phyloP scores from a whole-genome alignment of 495 filamentous ascomycete species.

The Parachaetomium inaequale region DNA sequence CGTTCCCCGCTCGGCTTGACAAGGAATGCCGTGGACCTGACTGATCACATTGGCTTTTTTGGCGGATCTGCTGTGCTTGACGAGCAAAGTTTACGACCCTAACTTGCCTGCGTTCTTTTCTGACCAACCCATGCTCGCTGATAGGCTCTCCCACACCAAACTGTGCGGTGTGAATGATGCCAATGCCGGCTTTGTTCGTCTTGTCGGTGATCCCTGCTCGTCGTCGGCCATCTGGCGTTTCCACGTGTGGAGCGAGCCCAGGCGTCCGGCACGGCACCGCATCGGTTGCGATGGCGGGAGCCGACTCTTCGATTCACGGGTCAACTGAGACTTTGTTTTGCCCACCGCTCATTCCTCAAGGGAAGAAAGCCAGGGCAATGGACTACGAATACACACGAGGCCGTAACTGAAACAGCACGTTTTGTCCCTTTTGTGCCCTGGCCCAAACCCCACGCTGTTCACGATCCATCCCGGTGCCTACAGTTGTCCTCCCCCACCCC shows the following conservation, averaged over 20 bases:
- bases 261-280: too few species aligned
- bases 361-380: too few species aligned
- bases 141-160: slow-evolving; percentile 12
- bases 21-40: too few species aligned
- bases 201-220: neutral
- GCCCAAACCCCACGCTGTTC: too few species aligned
- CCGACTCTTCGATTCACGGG: too few species aligned
- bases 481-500: too few species aligned
- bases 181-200: neutral
- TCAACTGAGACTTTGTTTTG: too few species aligned
- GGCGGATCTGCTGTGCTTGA: slow-evolving; percentile 19
- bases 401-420: too few species aligned
- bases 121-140: slow-evolving; percentile 2
- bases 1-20: neutral
- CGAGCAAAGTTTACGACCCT: slow-evolving; percentile 20
- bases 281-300: neutral
- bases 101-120: slow-evolving; percentile 7
- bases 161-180: neutral
- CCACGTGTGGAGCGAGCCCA: neutral
- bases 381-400: too few species aligned
- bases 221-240: neutral
- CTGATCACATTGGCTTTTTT: neutral
- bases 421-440: too few species aligned
- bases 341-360: too few species aligned
- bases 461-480: too few species aligned